Base-by-base conservation (phyloP, 2,329 filamentous ascomycete genomes). In the Diaporthe longicolla region DNA sequence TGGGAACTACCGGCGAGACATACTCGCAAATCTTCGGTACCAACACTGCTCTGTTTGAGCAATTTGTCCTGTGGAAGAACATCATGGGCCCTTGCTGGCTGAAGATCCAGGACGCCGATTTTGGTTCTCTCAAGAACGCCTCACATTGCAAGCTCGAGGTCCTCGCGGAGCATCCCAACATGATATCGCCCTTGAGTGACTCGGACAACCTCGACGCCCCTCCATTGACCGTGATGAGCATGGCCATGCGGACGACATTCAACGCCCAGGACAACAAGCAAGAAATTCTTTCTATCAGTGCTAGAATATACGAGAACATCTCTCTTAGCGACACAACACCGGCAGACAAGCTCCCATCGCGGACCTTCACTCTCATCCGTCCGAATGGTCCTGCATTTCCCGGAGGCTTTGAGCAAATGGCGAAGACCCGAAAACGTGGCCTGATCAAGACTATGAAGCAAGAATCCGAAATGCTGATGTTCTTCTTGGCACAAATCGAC, bases 31-130 rank as follows among this genome's bases (percentile, higher is more conserved):
- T 98, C 32, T 99, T 99, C 78, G 97, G 97, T 37, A 93, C 93
- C 73, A 98, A 97, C 82, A 99, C 97, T 0, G 92, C 94, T 1
- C 88, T 99, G 0, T 99, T 99, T 79, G 97, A 99, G 83, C 97
- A 99, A 79, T 99, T 99, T 81, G 97, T 99, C 26, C 88, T 99
- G 7, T 98, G 95, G 94, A 98, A 98, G 85, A 97, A 98, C 81
- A 94, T 99, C 78, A 99, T 98, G 96, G 97, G 97, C 1, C 97
- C 97, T 40, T 98, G 97, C 82, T 99, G 97, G 97, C 89, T 99
- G 59, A 95, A 93, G 81, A 97, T 99, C 72, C 90, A 95, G 77
- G 93, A 93, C 77, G 94, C 94, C 40, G 92, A 98, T 82, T 98
- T 97, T 81, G 89, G 89, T 24, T 88, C 93, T 8, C 88, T 98